Base-by-base conservation (phyloP, 2,329 filamentous ascomycete species). In the Aspergillus viridinutans region DNA sequence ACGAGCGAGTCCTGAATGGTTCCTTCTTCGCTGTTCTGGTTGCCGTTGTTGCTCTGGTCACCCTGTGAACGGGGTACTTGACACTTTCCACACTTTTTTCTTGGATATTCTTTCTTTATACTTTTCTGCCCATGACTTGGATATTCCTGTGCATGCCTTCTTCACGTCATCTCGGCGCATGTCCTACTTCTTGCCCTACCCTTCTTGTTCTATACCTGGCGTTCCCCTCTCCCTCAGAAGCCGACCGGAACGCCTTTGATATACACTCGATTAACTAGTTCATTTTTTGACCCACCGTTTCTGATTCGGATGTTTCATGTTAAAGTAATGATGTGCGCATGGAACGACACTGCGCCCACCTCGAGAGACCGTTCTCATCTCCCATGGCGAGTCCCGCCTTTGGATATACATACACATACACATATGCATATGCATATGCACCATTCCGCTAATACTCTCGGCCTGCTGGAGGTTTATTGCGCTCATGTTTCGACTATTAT, bases 1-100 rank as follows among this genome's bases (percentile, higher is more conserved):
- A 67, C 53, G 76, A 79, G 64, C 69, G 70, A 51, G 72, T 78
- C 51, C 67, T 79, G 50, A 69, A 69, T 48, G 74, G 77, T 53
- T 78, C 76, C 7, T 67, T 80, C 60, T 78, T 80, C 57, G 78
- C 77, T 23, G 78, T 76, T 17, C 61, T 80, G 55, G 74, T 80
- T 45, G 78, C 77, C 21, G 66, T 80, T 25, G 72, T 79, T 49
- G 78, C 72, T 52, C 64, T 79, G 62, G 73, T 80, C 59, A 70
- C 74, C 51, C 63, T 80, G 68, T 80, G 70, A 74, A 67, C 55
- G 47, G 60, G 55, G 53, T 59, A 55, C 45, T 51, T 55, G 26
- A 48, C 38, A 40, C 50, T 61, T 48, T 52, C 14, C 14, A 38
- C 14, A 7, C 32, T 38, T 38, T 38, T 51, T 32, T 55, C n/a